phyloP scores from a whole-genome alignment of 2,329 filamentous ascomycete species.

The Helotiales sp. region DNA sequence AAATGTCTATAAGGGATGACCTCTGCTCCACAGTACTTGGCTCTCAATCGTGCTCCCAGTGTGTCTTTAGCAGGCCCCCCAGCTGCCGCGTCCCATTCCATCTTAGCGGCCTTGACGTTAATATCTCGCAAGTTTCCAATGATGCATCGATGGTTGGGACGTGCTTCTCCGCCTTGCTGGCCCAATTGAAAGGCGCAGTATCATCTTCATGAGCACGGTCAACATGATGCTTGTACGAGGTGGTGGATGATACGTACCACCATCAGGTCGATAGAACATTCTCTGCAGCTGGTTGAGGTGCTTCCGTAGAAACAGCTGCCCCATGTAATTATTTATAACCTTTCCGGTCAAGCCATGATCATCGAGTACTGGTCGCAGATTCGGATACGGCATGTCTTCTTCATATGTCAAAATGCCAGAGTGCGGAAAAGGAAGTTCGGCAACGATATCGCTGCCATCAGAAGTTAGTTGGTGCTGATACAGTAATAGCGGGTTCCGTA shows the following conservation, averaged over 20 bases:
- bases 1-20: conserved; percentile 90
- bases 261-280: conserved; percentile 43
- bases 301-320: conserved; percentile 68
- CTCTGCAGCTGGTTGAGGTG: conserved; percentile 67
- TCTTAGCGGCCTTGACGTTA: conserved; percentile 55
- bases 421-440: conserved; percentile 73
- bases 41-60: conserved; percentile 80
- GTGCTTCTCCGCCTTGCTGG: conserved; percentile 38
- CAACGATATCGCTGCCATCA: conserved; percentile 76
- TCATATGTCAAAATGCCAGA: conserved; percentile 66
- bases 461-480: conserved; percentile 22
- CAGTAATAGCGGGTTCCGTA: conserved; percentile 43
- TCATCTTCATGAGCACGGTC: conserved; percentile 48
- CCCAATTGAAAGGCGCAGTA: conserved; percentile 35
- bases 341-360: conserved; percentile 51
- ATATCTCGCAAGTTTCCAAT: conserved; percentile 46
- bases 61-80: conserved; percentile 72
- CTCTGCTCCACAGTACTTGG: conserved; percentile 92
- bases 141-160: conserved; percentile 55
- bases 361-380: conserved; percentile 52
- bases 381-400: conserved; percentile 70
- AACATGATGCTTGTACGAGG: conserved; percentile 49
- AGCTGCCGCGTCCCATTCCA: conserved; percentile 52
- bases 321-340: conserved; percentile 64
- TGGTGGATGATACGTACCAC: conserved; percentile 36